Conservation (phyloP, 116 monocot species). For the Cymodocea nodosa region DNA sequence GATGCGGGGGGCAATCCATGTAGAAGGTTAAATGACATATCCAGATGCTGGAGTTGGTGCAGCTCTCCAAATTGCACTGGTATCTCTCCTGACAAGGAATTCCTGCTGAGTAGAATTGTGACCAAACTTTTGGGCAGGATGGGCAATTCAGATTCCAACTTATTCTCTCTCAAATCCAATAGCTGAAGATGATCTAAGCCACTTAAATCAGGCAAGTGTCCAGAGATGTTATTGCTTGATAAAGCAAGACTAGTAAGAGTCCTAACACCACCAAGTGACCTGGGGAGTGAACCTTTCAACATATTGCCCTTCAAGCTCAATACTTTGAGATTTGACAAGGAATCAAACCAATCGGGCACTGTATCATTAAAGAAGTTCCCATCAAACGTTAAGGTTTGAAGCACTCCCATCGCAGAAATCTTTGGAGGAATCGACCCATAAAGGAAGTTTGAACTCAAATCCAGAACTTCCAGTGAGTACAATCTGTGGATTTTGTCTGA, state of each 20-base stretch:
- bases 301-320: slow-evolving; percentile 70
- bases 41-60: slow-evolving; percentile 68
- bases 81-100: slow-evolving; percentile 61
- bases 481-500: slow-evolving; percentile 82
- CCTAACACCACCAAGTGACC: slow-evolving; percentile 32
- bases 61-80: slow-evolving; percentile 42
- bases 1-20: slow-evolving; percentile 36
- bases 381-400: slow-evolving; percentile 57
- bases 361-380: slow-evolving; percentile 82
- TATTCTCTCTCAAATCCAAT: slow-evolving; percentile 68
- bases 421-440: slow-evolving; percentile 73
- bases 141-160: slow-evolving; percentile 55
- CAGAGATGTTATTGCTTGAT: slow-evolving; percentile 60
- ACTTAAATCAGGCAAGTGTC: slow-evolving; percentile 60
- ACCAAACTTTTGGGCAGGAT: slow-evolving; percentile 46
- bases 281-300: slow-evolving; percentile 50
- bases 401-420: slow-evolving; percentile 56
- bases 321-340: slow-evolving; percentile 57
- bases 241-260: slow-evolving; percentile 52
- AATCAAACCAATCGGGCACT: slow-evolving; percentile 71
- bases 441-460: slow-evolving; percentile 88
- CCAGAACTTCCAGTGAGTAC: slow-evolving; percentile 71
- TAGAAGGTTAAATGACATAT: slow-evolving; percentile 72
- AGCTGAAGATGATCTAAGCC: slow-evolving; percentile 49
- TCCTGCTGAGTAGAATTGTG: slow-evolving; percentile 65